Percentiles rank a stretch among this genome's conserved stretches.
Evolutionary conservation across 176 grass and related monocot species (phyloP).

Genomic region (Ampelocalamus luodianensis): DNA sequence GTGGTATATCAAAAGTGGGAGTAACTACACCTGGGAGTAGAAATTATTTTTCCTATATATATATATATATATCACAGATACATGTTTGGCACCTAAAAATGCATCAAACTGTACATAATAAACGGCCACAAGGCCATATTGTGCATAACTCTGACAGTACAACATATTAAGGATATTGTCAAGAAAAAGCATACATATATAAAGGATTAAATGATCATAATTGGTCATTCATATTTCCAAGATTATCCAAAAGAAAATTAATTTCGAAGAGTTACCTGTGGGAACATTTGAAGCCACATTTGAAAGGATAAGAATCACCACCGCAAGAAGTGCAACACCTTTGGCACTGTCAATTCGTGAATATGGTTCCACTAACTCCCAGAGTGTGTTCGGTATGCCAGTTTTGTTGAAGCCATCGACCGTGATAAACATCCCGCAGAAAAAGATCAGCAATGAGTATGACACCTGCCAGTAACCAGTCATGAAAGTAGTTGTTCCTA

Average conservation of each 20-base stretch:
- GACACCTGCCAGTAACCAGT: slow-evolving; percentile 61
- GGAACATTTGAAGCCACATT: slow-evolving; percentile 97
- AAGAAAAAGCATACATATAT: background rate
- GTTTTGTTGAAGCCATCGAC: slow-evolving; percentile 96
- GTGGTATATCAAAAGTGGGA: too few species aligned
- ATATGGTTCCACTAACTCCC: slow-evolving; percentile 88
- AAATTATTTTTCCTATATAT: too few species aligned
- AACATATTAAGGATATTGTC: background rate
- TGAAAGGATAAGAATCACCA: slow-evolving; percentile 82
- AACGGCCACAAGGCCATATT: background rate
- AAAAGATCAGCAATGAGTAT: slow-evolving; percentile 91
- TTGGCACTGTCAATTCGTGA: slow-evolving; percentile 66
- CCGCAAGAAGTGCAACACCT: slow-evolving; percentile 69
- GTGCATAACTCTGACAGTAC: background rate
- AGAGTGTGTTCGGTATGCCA: slow-evolving; percentile 83
- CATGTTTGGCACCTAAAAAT: background rate
- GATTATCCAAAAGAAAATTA: background rate
- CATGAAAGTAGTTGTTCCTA: background rate
- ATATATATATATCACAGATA: background rate
- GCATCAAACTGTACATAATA: background rate
- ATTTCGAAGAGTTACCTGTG: slow-evolving; percentile 55
- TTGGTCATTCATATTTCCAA: background rate
- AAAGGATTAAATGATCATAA: background rate
- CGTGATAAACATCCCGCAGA: slow-evolving; percentile 97
- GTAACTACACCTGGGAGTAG: too few species aligned